Percentiles rank a stretch among this genome's conserved stretches.
Conservation (phyloP, 768 basidiomycete genomes). For the Hericium alpestre region DNA sequence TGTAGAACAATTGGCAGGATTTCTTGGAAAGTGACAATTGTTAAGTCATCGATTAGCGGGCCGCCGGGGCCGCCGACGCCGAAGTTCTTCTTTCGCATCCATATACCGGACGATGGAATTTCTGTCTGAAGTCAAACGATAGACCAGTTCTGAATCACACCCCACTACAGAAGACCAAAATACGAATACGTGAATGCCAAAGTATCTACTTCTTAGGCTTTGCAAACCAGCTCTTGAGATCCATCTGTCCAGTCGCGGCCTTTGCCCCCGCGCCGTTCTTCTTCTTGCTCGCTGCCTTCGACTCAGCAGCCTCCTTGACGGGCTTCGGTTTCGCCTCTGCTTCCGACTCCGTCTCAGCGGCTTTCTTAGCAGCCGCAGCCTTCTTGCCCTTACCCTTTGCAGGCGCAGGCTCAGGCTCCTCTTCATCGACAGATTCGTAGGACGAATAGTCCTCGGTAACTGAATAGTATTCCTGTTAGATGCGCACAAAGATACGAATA, state of each 20-base stretch:
- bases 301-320: neutral
- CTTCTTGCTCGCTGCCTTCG: neutral
- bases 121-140: no score
- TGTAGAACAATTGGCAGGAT: no score
- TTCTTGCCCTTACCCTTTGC: slow-evolving; percentile 10
- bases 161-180: no score
- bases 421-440: slow-evolving; percentile 68
- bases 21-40: no score
- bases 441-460: slow-evolving; percentile 72
- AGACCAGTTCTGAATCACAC: no score
- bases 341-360: neutral
- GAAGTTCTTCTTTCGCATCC: no score
- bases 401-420: slow-evolving; percentile 26
- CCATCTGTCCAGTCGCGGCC: neutral
- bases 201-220: neutral
- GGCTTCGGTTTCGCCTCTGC: neutral
- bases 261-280: neutral
- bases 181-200: neutral
- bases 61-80: no score
- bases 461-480: slow-evolving; percentile 17
- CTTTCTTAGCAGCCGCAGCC: neutral
- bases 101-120: no score
- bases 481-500: neutral
- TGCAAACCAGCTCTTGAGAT: neutral
- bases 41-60: no score